Base-by-base conservation (phyloP, 306 rosid species). In the Prunus padus region DNA sequence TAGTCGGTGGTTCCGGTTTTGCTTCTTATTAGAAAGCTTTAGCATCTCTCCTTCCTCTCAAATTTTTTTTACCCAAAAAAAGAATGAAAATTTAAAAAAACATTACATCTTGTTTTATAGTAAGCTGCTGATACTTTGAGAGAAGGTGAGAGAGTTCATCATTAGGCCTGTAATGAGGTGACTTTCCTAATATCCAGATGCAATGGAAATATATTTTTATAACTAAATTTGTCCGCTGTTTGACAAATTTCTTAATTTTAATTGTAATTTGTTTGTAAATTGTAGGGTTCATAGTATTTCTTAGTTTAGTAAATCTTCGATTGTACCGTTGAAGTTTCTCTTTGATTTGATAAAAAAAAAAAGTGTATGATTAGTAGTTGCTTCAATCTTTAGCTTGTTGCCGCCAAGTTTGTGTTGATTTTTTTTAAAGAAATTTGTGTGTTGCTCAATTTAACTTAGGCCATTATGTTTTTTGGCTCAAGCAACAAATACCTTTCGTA, bases 81-180 rank as follows among this genome's bases (percentile, higher is more conserved):
- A 54, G 33, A 26, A 26, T 7, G 12, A 0, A 13, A 28, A 44
- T 55, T 40, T 14, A 23, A 57, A 31, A 49, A 51, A n/a, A n/a
- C n/a, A 69, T 57, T 56, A 31, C 44, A 64, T 71, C 69, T 6
- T 83, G 82, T 83, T 69, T 22, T 19, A 75, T 77, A 65, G 67
- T 46, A 72, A 56, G 65, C 26, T 45, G 46, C 70, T 83, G 81
- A 57, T 79, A 70, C 78, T 71, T 47, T 71, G 71, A 69, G 77
- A 52, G 69, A 45, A 45, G 44, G 71, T 59, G 42, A 37, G 42
- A 66, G 55, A 33, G 40, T 25, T 59, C 50, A 31, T 66, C 63
- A 22, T 54, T 67, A 66, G 75, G 70, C 20, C 20, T 71, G 83
- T 57, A 79, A 75, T 71, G 78, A 69, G 31, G 26, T 65, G 65